Percentiles rank a stretch among this genome's conserved stretches.
Evolutionary conservation across 805 yeast genomes (phyloP).

Genomic region (Schwanniomyces sp.): DNA sequence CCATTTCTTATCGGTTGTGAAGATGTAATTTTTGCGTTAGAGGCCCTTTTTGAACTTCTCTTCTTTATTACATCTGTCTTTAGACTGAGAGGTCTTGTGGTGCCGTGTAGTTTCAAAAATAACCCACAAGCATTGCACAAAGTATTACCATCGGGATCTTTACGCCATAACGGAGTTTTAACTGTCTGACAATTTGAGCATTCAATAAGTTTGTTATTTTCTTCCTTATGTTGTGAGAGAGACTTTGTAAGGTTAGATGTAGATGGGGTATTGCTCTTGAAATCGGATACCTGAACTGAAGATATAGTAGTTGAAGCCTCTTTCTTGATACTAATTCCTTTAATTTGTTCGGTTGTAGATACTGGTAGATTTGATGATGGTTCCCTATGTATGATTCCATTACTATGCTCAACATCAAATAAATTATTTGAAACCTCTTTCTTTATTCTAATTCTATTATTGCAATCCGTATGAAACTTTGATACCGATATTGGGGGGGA

Average conservation of each 20-base stretch:
- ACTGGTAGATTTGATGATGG: too few species aligned
- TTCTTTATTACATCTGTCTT: slow-evolving; percentile 60
- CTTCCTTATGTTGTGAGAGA: slow-evolving; percentile 12
- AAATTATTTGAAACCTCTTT: slow-evolving; percentile 16
- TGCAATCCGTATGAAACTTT: background rate
- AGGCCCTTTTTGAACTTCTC: slow-evolving; percentile 44
- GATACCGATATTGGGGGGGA: slow-evolving; percentile 2
- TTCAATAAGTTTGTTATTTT: slow-evolving; percentile 28
- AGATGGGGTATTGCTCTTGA: slow-evolving; percentile 4
- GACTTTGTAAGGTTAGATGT: slow-evolving; percentile 22
- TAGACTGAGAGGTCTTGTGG: slow-evolving; percentile 57
- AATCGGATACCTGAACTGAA: slow-evolving; percentile 12
- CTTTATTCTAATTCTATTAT: slow-evolving; percentile 10
- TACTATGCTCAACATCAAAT: background rate
- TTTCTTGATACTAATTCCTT: slow-evolving; percentile 12
- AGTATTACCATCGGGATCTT: slow-evolving; percentile 59
- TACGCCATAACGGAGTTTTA: slow-evolving; percentile 64
- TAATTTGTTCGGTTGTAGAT: background rate
- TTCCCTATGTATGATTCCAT: background rate
- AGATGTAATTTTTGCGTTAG: slow-evolving; percentile 4
- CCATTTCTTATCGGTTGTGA: background rate
- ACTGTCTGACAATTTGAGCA: slow-evolving; percentile 60
- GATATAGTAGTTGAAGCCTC: slow-evolving; percentile 16
- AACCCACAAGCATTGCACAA: slow-evolving; percentile 67
- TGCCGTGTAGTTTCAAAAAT: slow-evolving; percentile 60